Percentiles rank a stretch among this genome's conserved stretches.
Conservation (phyloP, 306 rosid species). For the Carpinus fangiana region DNA sequence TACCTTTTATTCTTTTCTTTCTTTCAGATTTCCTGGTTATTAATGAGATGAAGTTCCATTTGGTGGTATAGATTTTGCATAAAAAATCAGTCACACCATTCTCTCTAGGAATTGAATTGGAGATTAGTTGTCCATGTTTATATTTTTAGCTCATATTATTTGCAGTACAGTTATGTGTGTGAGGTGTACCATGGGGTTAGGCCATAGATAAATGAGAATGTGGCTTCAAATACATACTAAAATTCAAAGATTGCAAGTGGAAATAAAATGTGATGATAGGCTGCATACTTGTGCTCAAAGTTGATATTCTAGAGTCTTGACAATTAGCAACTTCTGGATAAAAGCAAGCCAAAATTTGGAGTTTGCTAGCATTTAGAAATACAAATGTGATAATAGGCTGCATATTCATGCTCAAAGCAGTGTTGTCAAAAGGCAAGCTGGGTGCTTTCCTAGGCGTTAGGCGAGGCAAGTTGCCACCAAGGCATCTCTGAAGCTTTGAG, state of each 20-base stretch:
- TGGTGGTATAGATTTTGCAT: not conserved
- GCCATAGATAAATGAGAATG: not conserved
- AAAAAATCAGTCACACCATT: not conserved
- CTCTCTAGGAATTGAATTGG: not conserved
- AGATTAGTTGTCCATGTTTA: too few species aligned
- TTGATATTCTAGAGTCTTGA: too few species aligned
- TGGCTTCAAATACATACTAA: too few species aligned
- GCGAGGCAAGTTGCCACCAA: too few species aligned
- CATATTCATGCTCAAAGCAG: not conserved
- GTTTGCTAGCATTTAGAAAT: not conserved
- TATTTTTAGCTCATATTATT: too few species aligned
- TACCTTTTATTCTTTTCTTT: not conserved
- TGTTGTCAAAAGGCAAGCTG: not conserved
- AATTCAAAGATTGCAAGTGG: not conserved
- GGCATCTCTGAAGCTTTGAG: too few species aligned
- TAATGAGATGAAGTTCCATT: not conserved
- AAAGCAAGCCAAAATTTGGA: not conserved
- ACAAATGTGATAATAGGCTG: not conserved
- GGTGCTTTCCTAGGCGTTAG: not conserved
- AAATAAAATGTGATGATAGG: not conserved
- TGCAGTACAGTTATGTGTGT: not conserved
- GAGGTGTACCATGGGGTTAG: not conserved
- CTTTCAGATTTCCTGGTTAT: not conserved
- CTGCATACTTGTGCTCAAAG: not conserved
- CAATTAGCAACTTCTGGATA: too few species aligned